Conservation (phyloP, 192 early-diverging fungal species). For the Thamnidium elegans region DNA sequence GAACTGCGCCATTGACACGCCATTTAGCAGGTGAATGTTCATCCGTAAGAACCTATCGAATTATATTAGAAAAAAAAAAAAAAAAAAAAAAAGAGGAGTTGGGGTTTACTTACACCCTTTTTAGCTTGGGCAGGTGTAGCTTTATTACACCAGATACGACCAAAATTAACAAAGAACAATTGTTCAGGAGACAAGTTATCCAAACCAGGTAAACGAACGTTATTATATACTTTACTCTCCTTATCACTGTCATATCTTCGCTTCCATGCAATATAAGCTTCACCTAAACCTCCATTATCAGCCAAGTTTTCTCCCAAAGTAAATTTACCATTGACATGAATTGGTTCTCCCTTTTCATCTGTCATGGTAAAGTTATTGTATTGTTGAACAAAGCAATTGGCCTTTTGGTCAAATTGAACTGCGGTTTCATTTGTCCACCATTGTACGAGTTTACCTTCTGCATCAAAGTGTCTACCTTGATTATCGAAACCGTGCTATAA, state of each 20-base stretch:
- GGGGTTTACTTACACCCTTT: slow-evolving; percentile 35
- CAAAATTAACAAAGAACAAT: slow-evolving; percentile 68
- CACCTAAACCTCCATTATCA: slow-evolving; percentile 62
- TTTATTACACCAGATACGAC: slow-evolving; percentile 62
- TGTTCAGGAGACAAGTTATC: slow-evolving; percentile 55
- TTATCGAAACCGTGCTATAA: slow-evolving; percentile 54
- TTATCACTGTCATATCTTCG: slow-evolving; percentile 31
- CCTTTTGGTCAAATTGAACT: slow-evolving; percentile 43
- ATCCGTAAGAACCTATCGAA: slow-evolving; percentile 53
- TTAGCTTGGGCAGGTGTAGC: slow-evolving; percentile 42
- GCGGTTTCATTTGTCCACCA: slow-evolving; percentile 74
- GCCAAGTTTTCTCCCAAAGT: slow-evolving; percentile 67
- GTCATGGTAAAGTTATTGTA: slow-evolving; percentile 52
- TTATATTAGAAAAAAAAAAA: background rate
- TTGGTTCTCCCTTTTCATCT: slow-evolving; percentile 31
- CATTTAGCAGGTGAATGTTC: slow-evolving; percentile 61
- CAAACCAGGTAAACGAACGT: slow-evolving; percentile 45
- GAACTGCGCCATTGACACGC: slow-evolving; percentile 69
- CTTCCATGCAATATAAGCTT: slow-evolving; percentile 34
- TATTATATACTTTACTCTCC: slow-evolving; percentile 28
- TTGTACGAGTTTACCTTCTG: slow-evolving; percentile 29
- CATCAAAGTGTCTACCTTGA: slow-evolving; percentile 45
- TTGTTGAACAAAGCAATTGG: slow-evolving; percentile 63
- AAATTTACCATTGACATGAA: slow-evolving; percentile 53
- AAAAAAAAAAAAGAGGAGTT: background rate